These are phyloP conservation scores for Phyllosticta paracitricarpa DNA, from an alignment of 2,329 filamentous ascomycete genomes.

Conservation along the genomic window DNA sequence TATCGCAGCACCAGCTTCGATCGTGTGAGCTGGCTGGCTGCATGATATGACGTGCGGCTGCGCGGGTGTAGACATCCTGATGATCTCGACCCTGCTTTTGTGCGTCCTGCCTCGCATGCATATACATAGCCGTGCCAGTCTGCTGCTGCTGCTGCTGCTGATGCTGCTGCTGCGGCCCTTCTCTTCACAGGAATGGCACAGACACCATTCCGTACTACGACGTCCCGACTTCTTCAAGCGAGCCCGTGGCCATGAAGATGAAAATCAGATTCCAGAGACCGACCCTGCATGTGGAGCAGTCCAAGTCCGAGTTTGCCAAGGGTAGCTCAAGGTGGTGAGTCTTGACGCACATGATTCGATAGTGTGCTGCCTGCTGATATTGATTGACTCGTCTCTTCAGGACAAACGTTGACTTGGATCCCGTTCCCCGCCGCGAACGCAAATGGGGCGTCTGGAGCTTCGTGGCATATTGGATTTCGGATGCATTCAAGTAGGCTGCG, in stretches of 20 bases:
- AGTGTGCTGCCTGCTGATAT: neutral
- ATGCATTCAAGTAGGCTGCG: conserved; percentile 37
- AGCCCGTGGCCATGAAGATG: neutral
- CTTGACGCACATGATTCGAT: neutral
- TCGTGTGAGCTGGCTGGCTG: neutral
- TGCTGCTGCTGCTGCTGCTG: too few relatives aligned
- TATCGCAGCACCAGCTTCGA: neutral
- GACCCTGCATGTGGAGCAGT: conserved; percentile 35
- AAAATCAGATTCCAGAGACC: conserved; percentile 18
- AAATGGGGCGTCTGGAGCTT: conserved; percentile 39
- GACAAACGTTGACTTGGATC: conserved; percentile 42
- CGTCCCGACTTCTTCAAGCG: neutral
- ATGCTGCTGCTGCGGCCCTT: too few relatives aligned
- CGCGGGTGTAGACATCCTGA: neutral
- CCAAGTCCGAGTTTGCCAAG: conserved; percentile 36
- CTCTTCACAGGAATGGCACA: too few relatives aligned
- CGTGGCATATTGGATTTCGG: conserved; percentile 43
- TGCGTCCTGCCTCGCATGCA: too few relatives aligned
- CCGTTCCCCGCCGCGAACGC: conserved; percentile 32
- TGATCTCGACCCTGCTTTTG: neutral
- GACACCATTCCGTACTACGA: too few relatives aligned
- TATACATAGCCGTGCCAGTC: neutral
- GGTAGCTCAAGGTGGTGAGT: conserved; percentile 13
- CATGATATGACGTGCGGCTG: neutral
- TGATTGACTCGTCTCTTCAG: conserved; percentile 9